Evolutionary conservation across 805 yeast genomes (phyloP).

Genomic region (Yarrowia sp.): DNA sequence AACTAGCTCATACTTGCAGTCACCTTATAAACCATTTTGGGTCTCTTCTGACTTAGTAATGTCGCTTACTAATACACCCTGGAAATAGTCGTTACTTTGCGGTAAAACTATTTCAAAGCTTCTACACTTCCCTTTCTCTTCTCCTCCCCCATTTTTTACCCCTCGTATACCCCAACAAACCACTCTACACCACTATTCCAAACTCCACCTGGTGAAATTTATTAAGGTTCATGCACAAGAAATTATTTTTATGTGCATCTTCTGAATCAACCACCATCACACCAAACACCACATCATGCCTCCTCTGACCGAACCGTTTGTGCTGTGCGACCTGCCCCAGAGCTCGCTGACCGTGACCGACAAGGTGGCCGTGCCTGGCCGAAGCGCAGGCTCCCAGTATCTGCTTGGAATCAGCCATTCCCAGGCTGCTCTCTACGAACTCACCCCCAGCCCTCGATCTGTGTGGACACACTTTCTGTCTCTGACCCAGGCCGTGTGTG

Average conservation of each 20-base stretch:
- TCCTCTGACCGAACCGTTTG: conserved; percentile 44
- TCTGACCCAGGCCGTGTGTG: conserved; percentile 47
- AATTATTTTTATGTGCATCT: conserved; percentile 23
- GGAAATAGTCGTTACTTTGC: no score
- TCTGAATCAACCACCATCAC: conserved; percentile 1
- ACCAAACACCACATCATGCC: conserved; percentile 42
- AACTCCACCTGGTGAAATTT: neutral
- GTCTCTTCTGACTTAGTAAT: no score
- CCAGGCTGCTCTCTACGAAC: conserved; percentile 45
- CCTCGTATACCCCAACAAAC: no score
- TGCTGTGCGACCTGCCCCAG: conserved; percentile 43
- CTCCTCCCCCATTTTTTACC: no score
- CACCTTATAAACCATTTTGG: no score
- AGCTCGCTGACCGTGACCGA: conserved; percentile 36
- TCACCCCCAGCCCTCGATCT: conserved; percentile 49
- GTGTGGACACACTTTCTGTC: conserved; percentile 49
- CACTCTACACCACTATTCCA: neutral
- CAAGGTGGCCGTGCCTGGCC: conserved; percentile 16
- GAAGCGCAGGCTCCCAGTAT: conserved; percentile 28
- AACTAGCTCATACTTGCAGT: no score
- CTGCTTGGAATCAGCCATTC: conserved; percentile 49
- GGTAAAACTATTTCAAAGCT: no score
- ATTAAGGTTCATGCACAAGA: conserved; percentile 30
- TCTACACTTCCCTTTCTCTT: no score
- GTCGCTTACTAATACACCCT: no score